A percentile compares a stretch with the other conserved stretches of the same genome.
These are phyloP conservation scores for Solanum peruvianum DNA, from an alignment of 257 asterid genomes.

Conservation along the genomic window DNA sequence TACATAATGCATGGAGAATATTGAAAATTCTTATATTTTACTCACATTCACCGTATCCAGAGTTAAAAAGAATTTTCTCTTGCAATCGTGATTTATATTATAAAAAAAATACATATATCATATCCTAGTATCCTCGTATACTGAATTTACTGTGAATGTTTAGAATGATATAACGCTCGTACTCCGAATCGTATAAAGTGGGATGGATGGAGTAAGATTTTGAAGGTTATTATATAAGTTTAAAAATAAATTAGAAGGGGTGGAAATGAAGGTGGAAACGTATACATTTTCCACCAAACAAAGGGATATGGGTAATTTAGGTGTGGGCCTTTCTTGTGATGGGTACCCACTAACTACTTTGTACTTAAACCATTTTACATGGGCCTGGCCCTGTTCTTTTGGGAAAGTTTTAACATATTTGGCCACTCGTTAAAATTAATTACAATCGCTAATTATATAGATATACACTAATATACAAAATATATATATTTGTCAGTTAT, in stretches of 20 bases:
- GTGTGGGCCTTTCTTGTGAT: conserved; percentile 32
- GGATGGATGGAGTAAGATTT: neutral
- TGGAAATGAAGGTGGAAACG: conserved; percentile 9
- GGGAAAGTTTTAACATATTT: neutral
- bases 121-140: neutral
- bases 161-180: neutral
- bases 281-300: conserved; percentile 7
- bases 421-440: neutral
- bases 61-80: neutral
- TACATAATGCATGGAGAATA: neutral
- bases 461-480: neutral
- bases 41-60: neutral
- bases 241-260: neutral
- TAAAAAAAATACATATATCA: neutral
- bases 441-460: neutral
- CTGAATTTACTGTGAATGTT: neutral
- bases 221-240: neutral
- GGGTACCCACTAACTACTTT: conserved; percentile 37
- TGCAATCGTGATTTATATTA: too few relatives aligned
- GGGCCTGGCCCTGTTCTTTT: conserved; percentile 2
- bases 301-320: conserved; percentile 1
- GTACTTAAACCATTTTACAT: conserved; percentile 14
- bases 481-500: neutral
- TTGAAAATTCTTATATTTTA: neutral
- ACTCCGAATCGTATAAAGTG: neutral